Base-by-base conservation (phyloP, 2,329 filamentous ascomycete genomes). In the Aspergillus sp. region DNA sequence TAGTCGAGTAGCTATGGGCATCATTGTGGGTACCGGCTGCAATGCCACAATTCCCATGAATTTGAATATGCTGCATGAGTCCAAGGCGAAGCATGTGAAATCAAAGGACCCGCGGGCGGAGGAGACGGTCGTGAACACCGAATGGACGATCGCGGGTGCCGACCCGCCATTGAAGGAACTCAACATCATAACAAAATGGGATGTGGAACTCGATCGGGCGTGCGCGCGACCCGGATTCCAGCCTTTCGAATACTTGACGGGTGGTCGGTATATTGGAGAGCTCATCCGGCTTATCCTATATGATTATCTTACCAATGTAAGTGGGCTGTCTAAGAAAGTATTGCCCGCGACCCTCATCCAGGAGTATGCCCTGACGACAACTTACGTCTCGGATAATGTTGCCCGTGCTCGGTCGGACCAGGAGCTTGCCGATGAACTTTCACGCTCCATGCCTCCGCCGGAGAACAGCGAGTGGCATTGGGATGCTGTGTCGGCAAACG, bases 191-290 rank as follows among this genome's bases (percentile, higher is more conserved):
- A 92, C 85, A 8, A 78, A 77, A 38, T 94, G 90, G 90, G 91
- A 95, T 68, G 76, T 80, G 8, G 77, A 82, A 60, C 81, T 95
- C 5, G 90, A 92, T 66, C 75, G 76, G 4, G 83, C 86, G 49
- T 88, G 88, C 66, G 88, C 91, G 67, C 81, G 80, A 6, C 89
- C 90, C 0, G 90, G 90, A 0, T 92, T 94, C 67, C 90, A 94
- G 65, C 90, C 90, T 0, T 84, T 94, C 19, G 91, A 95, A 71
- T 94, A 93, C 75, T 91, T 94, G 88, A 92, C 90, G 0, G 86
- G 90, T 2, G 90, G 90, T 2, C 82, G 90, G 42, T 93, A 93
- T 71, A 82, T 93, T 3, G 90, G 90, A 54, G 90, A 93, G 74
- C 83, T 93, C 10, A 88, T 89, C 23, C 86, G 90, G 25, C 80